Evolutionary conservation across 306 rosid species (phyloP).

Genomic region (Rosa multiflora): DNA sequence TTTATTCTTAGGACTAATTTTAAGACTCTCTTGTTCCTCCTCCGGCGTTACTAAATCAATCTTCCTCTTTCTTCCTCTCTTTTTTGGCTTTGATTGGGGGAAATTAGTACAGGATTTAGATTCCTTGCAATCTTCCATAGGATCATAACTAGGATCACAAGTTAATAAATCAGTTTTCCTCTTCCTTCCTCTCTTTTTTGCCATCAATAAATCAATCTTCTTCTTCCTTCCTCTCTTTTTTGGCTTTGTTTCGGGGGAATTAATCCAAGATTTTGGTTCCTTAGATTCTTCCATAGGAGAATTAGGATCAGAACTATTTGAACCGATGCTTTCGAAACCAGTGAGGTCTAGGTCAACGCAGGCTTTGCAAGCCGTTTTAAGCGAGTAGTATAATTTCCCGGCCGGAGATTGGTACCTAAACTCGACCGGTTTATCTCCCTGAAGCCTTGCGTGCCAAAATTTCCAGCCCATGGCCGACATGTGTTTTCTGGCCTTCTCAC

Average conservation of each 20-base stretch:
- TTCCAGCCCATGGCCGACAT: constrained; percentile 54
- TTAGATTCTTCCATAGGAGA: not conserved
- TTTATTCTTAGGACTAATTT: not conserved
- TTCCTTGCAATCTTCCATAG: not conserved
- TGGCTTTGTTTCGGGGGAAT: not conserved
- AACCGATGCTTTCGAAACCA: not conserved
- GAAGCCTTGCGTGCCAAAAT: constrained; percentile 26
- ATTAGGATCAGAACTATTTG: not conserved
- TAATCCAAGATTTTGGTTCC: not conserved
- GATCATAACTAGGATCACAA: not conserved
- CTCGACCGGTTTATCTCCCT: constrained; percentile 31
- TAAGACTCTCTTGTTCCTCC: not conserved
- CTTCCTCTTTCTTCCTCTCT: constrained; percentile 18
- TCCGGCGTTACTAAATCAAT: not conserved
- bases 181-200: not conserved
- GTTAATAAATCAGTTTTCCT: not conserved
- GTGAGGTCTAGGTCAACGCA: constrained; percentile 18
- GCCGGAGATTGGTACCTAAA: constrained; percentile 54
- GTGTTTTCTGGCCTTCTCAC: constrained; percentile 48
- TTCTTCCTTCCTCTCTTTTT: not conserved
- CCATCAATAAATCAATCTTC: not conserved
- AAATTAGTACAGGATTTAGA: not conserved
- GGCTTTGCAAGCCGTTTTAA: constrained; percentile 49
- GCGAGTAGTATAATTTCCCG: constrained; percentile 46
- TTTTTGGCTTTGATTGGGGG: not conserved